Percentiles rank a stretch among this genome's conserved stretches.
These are phyloP conservation scores for Rhodotorula paludigena DNA, from an alignment of 768 basidiomycete genomes.

Conservation along the genomic window DNA sequence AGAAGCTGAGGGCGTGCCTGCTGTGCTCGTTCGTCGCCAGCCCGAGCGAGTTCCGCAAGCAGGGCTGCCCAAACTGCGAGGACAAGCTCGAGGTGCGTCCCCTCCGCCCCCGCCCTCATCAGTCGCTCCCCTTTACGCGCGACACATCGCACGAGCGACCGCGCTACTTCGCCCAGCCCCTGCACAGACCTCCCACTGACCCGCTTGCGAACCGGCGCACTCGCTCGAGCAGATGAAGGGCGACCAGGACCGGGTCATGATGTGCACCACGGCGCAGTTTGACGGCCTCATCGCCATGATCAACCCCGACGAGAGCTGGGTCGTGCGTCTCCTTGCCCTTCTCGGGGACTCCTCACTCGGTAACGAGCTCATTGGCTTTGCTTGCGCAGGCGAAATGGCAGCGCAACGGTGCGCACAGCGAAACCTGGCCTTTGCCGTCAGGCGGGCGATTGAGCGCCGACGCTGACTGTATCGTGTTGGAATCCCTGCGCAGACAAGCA, in stretches of 20 bases:
- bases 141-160: no score
- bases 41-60: constrained; percentile 71
- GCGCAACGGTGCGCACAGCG: constrained; percentile 66
- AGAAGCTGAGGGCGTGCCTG: constrained; percentile 79
- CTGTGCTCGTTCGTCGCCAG: constrained; percentile 87
- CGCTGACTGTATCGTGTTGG: neutral
- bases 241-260: constrained; percentile 69
- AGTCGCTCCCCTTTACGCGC: neutral
- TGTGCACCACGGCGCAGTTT: constrained; percentile 86
- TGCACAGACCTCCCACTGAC: no score
- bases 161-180: no score
- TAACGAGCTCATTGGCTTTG: no score
- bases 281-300: constrained; percentile 87
- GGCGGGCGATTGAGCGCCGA: neutral
- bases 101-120: neutral
- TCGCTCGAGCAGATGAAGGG: constrained; percentile 67
- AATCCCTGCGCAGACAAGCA: constrained; percentile 64
- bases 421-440: neutral
- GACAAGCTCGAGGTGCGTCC: constrained; percentile 76
- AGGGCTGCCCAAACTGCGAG: constrained; percentile 96
- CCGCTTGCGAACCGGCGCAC: no score
- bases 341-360: no score
- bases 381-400: constrained; percentile 67
- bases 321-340: constrained; percentile 49
- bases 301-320: constrained; percentile 85